Conservation (phyloP, 176 grass and related monocot species). For the Eragrostis nindensis region DNA sequence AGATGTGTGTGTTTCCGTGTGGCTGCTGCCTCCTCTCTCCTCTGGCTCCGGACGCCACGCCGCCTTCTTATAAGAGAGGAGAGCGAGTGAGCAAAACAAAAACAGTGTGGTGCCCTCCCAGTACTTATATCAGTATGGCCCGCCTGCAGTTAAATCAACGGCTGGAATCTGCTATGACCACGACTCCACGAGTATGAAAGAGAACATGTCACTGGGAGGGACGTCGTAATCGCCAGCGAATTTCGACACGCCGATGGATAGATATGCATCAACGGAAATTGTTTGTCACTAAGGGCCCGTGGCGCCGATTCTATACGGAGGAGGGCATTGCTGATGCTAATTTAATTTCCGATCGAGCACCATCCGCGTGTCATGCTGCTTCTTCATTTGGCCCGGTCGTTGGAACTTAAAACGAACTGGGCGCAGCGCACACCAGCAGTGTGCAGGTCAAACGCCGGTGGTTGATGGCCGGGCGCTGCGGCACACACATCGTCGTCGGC, state of each 20-base stretch:
- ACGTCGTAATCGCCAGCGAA: too few species aligned
- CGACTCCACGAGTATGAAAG: too few species aligned
- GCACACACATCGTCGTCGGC: background rate
- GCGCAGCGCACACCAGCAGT: too few species aligned
- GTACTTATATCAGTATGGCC: background rate
- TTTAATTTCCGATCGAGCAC: too few species aligned
- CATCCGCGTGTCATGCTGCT: too few species aligned
- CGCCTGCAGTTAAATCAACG: background rate
- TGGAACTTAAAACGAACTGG: too few species aligned
- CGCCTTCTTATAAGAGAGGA: conserved; percentile 27
- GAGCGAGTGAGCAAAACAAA: background rate
- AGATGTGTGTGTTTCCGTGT: background rate
- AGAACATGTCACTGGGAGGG: too few species aligned
- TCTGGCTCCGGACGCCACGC: background rate
- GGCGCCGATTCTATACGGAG: too few species aligned
- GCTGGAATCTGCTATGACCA: too few species aligned
- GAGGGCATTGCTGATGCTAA: too few species aligned
- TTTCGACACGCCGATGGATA: background rate
- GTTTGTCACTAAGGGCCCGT: background rate
- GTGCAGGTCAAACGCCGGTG: background rate
- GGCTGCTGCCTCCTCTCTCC: background rate
- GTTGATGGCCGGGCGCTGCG: background rate
- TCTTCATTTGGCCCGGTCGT: too few species aligned
- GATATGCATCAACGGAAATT: background rate
- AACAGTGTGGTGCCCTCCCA: background rate